These are phyloP conservation scores for Candida anglica DNA, from an alignment of 805 yeast species.

Conservation along the genomic window DNA sequence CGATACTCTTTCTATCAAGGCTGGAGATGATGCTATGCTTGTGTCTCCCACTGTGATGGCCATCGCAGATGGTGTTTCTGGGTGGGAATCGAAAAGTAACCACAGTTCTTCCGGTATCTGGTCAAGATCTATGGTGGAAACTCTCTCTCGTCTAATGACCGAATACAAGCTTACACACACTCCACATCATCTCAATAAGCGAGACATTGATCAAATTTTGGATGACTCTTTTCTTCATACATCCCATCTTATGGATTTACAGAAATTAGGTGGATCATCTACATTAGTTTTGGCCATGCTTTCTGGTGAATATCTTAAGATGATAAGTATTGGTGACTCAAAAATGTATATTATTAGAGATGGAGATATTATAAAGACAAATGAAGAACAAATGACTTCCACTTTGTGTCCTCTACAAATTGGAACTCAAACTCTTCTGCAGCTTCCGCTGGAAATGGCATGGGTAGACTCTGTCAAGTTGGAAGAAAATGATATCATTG, in stretches of 20 bases:
- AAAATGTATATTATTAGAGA: slow-evolving; percentile 45
- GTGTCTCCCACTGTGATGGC: slow-evolving; percentile 50
- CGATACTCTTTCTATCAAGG: slow-evolving; percentile 49
- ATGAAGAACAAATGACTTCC: slow-evolving; percentile 44
- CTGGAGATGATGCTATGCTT: slow-evolving; percentile 58
- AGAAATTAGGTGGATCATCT: slow-evolving; percentile 44
- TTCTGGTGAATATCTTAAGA: slow-evolving; percentile 42
- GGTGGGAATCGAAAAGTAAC: slow-evolving; percentile 45
- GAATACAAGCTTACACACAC: slow-evolving; percentile 39
- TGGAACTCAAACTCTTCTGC: slow-evolving; percentile 44
- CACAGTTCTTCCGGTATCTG: slow-evolving; percentile 48
- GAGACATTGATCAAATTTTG: slow-evolving; percentile 39
- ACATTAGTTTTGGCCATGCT: slow-evolving; percentile 47
- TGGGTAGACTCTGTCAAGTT: slow-evolving; percentile 40
- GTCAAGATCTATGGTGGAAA: slow-evolving; percentile 51
- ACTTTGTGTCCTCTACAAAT: slow-evolving; percentile 51
- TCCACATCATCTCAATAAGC: slow-evolving; percentile 33
- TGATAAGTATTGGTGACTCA: slow-evolving; percentile 52
- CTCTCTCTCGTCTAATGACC: slow-evolving; percentile 42
- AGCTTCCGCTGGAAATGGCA: slow-evolving; percentile 45
- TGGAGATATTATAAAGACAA: slow-evolving; percentile 38
- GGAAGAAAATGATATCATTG: slow-evolving; percentile 37
- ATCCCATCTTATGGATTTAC: slow-evolving; percentile 47
- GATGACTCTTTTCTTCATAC: slow-evolving; percentile 48
- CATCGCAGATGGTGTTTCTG: slow-evolving; percentile 55